A percentile compares a stretch with the other conserved stretches of the same genome.
Conservation (phyloP, 1,284 basidiomycete genomes). For the Porphyrellus sp. region DNA sequence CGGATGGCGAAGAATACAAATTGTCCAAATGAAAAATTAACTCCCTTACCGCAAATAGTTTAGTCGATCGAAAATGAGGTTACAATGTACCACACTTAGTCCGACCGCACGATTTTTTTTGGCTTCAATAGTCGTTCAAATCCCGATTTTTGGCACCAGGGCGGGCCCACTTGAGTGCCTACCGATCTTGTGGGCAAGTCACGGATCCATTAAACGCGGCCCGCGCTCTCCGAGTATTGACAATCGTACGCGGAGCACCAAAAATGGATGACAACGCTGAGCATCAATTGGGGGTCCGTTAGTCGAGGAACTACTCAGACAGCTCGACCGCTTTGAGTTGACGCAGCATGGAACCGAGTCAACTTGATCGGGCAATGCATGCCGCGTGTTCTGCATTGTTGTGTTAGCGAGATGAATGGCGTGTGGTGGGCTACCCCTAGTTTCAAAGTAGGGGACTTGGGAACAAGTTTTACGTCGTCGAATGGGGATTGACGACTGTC, state of each 20-base stretch:
- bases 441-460: constrained; percentile 6
- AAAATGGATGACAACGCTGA: background rate
- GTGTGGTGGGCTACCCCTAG: background rate
- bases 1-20: constrained; percentile 13
- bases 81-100: background rate
- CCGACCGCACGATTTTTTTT: background rate
- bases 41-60: constrained; percentile 7
- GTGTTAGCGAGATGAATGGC: constrained; percentile 3
- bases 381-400: constrained; percentile 1
- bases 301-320: background rate
- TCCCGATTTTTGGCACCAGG: background rate
- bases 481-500: constrained; percentile 6
- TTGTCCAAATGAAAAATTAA: constrained; percentile 11
- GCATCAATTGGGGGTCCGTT: background rate
- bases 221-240: constrained; percentile 10
- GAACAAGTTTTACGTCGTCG: background rate
- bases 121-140: background rate
- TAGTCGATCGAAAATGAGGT: background rate
- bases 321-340: background rate
- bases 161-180: background rate
- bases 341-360: background rate
- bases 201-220: constrained; percentile 7
- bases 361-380: constrained; percentile 5
- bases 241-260: background rate
- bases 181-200: background rate